These are phyloP conservation scores for Echites panduratus DNA, from an alignment of 257 asterid species.

Conservation along the genomic window DNA sequence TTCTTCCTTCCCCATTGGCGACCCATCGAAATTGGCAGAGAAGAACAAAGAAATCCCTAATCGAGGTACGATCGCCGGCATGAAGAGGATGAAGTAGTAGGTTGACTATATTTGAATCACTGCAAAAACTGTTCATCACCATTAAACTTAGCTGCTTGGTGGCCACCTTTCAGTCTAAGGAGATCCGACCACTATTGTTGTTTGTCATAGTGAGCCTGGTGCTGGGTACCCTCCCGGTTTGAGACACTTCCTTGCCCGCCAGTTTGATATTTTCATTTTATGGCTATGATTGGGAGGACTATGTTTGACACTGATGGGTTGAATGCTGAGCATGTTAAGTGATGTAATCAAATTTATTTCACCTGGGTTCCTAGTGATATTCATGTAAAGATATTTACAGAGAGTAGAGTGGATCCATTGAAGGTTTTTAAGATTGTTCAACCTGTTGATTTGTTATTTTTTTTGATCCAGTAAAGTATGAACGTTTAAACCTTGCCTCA, in stretches of 20 bases:
- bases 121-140: too few relatives aligned
- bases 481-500: constrained; percentile 41
- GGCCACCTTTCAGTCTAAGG: constrained; percentile 26
- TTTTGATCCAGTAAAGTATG: constrained; percentile 49
- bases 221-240: constrained; percentile 88
- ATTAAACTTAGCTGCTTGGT: too few relatives aligned
- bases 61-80: too few relatives aligned
- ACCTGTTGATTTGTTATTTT: constrained; percentile 69
- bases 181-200: constrained; percentile 30
- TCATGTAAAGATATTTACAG: constrained; percentile 48
- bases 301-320: constrained; percentile 93
- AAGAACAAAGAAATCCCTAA: too few relatives aligned
- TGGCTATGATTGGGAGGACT: constrained; percentile 71
- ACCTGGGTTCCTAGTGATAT: constrained; percentile 96
- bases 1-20: too few relatives aligned
- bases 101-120: too few relatives aligned
- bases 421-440: constrained; percentile 69
- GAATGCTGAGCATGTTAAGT: constrained; percentile 42
- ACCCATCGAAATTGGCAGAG: too few relatives aligned
- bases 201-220: constrained; percentile 96
- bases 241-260: constrained; percentile 78
- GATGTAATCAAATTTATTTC: constrained; percentile 68
- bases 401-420: constrained; percentile 66
- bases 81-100: too few relatives aligned
- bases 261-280: constrained; percentile 32